Conservation (phyloP, 352 stramenopile genomes). For the Phytopythium mirpurense region DNA sequence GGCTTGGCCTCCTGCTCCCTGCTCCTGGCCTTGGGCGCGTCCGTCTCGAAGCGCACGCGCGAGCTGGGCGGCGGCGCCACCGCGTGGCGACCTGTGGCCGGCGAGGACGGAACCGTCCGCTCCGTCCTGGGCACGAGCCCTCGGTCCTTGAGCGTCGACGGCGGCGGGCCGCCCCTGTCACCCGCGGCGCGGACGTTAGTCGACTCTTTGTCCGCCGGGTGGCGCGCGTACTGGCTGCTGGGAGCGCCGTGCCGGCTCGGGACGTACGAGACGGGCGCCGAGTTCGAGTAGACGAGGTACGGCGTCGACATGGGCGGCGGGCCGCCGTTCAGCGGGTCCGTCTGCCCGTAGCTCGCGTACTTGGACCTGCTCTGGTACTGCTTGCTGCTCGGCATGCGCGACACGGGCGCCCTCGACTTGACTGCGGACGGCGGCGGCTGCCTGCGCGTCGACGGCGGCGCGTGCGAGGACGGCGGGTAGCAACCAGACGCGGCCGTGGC, state of each 20-base stretch:
- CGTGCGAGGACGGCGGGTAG: constrained; percentile 3
- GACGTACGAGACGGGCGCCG: constrained; percentile 10
- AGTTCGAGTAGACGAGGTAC: constrained; percentile 38
- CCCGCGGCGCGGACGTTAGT: constrained; percentile 4
- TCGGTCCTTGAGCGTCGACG: constrained; percentile 5
- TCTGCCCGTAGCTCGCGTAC: constrained; percentile 14
- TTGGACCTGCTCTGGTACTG: constrained; percentile 48
- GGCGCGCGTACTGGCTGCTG: background rate
- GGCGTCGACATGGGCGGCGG: constrained; percentile 36
- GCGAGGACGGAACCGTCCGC: background rate
- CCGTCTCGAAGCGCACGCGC: constrained; percentile 29
- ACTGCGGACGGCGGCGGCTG: constrained; percentile 1
- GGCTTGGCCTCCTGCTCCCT: background rate
- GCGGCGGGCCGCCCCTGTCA: background rate
- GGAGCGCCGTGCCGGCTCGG: background rate
- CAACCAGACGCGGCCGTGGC: constrained; percentile 20
- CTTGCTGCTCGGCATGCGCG: constrained; percentile 13
- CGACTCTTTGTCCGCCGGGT: constrained; percentile 3
- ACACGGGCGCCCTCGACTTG: constrained; percentile 12
- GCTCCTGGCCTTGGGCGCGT: constrained; percentile 10
- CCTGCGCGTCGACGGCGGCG: constrained; percentile 11
- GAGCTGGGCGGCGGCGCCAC: constrained; percentile 21
- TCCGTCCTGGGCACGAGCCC: constrained; percentile 5
- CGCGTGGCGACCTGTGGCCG: constrained; percentile 4
- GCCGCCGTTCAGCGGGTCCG: constrained; percentile 27